Evolutionary conservation across 1,139 yeast genomes (phyloP), one percentile per base, ranked within the genome.

Genomic region (Geotrichum fermentans): DNA sequence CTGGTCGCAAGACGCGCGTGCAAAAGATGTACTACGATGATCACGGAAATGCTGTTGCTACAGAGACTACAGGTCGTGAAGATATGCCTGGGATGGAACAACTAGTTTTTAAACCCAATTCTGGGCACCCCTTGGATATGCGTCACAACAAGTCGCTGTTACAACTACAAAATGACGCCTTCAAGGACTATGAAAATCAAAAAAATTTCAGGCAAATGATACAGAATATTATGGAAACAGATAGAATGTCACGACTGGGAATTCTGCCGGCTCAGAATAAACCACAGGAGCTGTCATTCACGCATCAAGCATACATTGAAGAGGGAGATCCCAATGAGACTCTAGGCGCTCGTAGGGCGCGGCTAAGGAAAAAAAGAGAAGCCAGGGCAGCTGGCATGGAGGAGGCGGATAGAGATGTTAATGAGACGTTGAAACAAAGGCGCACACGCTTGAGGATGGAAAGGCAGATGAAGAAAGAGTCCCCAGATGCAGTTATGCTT

Each of bases 81-180:
- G 24, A 36, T 7, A 16, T 10, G 13, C 51, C 55, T 16, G 57
- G 55, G 37, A 40, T 55, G 7, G 47, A 43, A 21, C 48, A 49
- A 35, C 42, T 45, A 6, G 33, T 44, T 18, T n/a, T n/a, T n/a
- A n/a, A n/a, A n/a, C n/a, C n/a, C n/a, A 51, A 49, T 35, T 43
- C 51, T 5, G 50, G 50, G 22, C 70, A 66, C 41, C 70, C 70
- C 1, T 55, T 62, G 32, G 68, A 65, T 46, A 49, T 52, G n/a
- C 54, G 58, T 26, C 60, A 55, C 10, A 57, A 56, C 45, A 61
- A 61, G 38, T 61, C 68, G 11, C 53, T 67, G 43, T 49, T 67
- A 53, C 66, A 66, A 42, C 55, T 67, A 45, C 67, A 67, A 51
- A 56, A 58, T n/a, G 45, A 60, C 43, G 70, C 70, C 6, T 57